Evolutionary conservation across 2,329 filamentous ascomycete species (phyloP), one percentile per base, ranked within the genome.

Genomic region (Aspergillus sp.): DNA sequence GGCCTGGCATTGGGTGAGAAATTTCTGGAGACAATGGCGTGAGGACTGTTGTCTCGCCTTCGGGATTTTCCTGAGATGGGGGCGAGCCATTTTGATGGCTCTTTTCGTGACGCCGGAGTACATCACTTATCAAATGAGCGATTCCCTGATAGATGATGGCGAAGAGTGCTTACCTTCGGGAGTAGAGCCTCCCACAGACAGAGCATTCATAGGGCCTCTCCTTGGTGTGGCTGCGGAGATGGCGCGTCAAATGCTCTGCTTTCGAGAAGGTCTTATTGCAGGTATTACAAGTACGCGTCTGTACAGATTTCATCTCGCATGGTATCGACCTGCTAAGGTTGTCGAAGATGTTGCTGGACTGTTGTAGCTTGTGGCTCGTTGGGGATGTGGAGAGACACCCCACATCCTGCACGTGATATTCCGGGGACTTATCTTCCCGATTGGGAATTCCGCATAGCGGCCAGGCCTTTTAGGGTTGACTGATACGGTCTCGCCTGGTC

Each of bases 151-250:
- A 43, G 2, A 43, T 22, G 6, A 48, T 61, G 63, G 22, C 12
- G 18, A 9, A 8, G 24, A 34, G 26, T 8, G n/a, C 41, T 8
- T 38, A 65, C 63, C 57, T 64, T 48, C 62, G 53, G 4, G 58
- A 58, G 17, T 64, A 65, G 20, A 63, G n/a, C 52, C 61, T 65
- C 15, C 62, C 63, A 45, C 62, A 65, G 17, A 55, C 42, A 5
- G 59, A 51, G 34, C 63, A 65, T 17, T 24, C 43, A 34, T 61
- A 96, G 0, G 92, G 93, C 78, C 96, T 96, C 80, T 96, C 92
- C 68, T 92, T 84, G 1, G 93, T 97, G 71, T 96, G 92, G 71
- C 90, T 95, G 64, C 93, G 82, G 90, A 96, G 93, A 69, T 97
- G 93, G 11, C 63, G 53, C 8, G 61, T 64, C 11, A 65, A 59